These are phyloP conservation scores for Amylostereum areolatum DNA, from an alignment of 1,284 basidiomycete species.

Conservation along the genomic window DNA sequence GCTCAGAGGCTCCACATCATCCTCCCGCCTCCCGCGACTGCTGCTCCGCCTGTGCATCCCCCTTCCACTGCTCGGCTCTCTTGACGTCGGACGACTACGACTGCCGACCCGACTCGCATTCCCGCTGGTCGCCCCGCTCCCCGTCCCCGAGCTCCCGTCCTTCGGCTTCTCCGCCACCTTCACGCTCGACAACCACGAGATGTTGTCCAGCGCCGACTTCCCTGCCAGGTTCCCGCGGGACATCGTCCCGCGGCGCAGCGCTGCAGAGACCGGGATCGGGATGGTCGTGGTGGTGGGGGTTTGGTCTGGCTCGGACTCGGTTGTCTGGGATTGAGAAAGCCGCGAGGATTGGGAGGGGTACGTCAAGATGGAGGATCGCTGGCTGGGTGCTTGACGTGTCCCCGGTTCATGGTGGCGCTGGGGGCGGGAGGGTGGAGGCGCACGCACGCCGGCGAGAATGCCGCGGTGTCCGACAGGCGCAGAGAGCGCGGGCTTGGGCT, in stretches of 20 bases:
- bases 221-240: slow-evolving; percentile 47
- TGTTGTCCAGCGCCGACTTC: slow-evolving; percentile 53
- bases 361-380: slow-evolving; percentile 16
- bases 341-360: neutral
- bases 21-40: slow-evolving; percentile 34
- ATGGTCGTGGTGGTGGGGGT: slow-evolving; percentile 12
- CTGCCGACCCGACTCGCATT: slow-evolving; percentile 32
- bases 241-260: slow-evolving; percentile 39
- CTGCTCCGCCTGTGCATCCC: slow-evolving; percentile 28
- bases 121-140: slow-evolving; percentile 42
- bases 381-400: neutral
- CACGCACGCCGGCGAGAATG: slow-evolving; percentile 65
- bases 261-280: slow-evolving; percentile 13
- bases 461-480: slow-evolving; percentile 60
- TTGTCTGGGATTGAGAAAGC: neutral
- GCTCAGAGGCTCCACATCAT: slow-evolving; percentile 45
- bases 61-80: slow-evolving; percentile 8
- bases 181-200: slow-evolving; percentile 68
- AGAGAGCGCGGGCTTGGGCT: slow-evolving; percentile 40
- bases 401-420: slow-evolving; percentile 8
- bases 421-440: slow-evolving; percentile 34
- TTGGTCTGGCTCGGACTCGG: slow-evolving; percentile 13
- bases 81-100: slow-evolving; percentile 27
- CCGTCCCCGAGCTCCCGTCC: slow-evolving; percentile 47
- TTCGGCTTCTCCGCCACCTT: slow-evolving; percentile 43